Conservation (phyloP, 1,139 yeast species). For the Sugiyamaella neomexicana region DNA sequence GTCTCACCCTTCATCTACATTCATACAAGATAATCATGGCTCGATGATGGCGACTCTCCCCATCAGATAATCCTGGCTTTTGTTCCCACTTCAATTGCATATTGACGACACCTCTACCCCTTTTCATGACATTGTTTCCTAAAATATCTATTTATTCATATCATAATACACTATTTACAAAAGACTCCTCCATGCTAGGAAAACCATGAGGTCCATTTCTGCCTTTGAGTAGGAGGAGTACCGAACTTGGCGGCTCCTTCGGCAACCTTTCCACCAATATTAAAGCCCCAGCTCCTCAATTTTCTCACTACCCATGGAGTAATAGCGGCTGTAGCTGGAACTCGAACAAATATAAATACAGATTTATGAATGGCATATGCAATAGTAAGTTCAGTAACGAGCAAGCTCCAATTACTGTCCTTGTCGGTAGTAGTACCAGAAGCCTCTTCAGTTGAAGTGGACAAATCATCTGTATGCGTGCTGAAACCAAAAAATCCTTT, state of each 20-base stretch:
- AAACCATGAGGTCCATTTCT: constrained; percentile 65
- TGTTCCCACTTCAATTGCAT: no score
- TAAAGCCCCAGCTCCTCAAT: constrained; percentile 77
- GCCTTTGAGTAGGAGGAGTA: constrained; percentile 49
- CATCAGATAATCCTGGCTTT: no score
- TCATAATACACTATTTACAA: constrained; percentile 9
- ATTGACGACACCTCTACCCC: no score
- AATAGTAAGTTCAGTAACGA: constrained; percentile 74
- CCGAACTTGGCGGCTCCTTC: constrained; percentile 48
- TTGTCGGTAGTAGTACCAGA: constrained; percentile 1
- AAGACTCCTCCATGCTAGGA: constrained; percentile 38
- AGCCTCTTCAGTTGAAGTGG: constrained; percentile 26
- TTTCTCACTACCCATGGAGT: constrained; percentile 75
- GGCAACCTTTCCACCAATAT: constrained; percentile 55
- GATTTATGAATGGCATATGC: constrained; percentile 95
- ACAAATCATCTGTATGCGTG: constrained; percentile 34
- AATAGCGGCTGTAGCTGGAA: constrained; percentile 89
- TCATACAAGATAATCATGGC: no score
- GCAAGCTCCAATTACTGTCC: constrained; percentile 39
- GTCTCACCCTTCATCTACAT: no score
- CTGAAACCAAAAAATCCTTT: constrained; percentile 46
- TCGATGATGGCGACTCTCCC: no score
- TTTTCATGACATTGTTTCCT: neutral
- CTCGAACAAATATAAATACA: constrained; percentile 66
- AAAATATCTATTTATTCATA: constrained; percentile 9